Percentiles rank a stretch among this genome's conserved stretches.
Evolutionary conservation across 2,329 filamentous ascomycete species (phyloP).

Genomic region (Lizonia empirigonia): DNA sequence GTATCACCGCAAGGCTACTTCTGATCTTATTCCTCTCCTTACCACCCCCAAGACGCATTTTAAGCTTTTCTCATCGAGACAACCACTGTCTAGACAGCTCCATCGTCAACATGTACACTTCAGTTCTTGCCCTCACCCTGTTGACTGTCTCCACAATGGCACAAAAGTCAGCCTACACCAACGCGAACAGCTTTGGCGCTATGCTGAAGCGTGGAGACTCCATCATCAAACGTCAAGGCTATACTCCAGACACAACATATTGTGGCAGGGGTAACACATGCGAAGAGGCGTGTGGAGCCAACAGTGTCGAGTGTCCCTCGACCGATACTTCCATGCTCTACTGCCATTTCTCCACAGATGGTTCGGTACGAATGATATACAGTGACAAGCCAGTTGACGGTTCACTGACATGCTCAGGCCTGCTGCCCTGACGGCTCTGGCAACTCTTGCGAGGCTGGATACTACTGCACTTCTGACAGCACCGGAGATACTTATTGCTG

Average conservation of each 20-base stretch:
- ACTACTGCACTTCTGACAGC: conserved; percentile 66
- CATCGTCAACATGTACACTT: conserved; percentile 39
- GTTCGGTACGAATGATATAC: conserved; percentile 43
- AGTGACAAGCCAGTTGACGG: background rate
- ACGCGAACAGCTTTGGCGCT: conserved; percentile 47
- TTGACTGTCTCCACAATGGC: conserved; percentile 25
- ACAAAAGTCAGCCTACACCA: conserved; percentile 37
- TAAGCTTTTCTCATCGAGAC: no score
- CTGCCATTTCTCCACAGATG: conserved; percentile 61
- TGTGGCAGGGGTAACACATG: conserved; percentile 61
- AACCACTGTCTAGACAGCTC: no score
- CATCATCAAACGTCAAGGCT: conserved; percentile 39
- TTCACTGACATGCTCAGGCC: conserved; percentile 26
- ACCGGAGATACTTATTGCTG: conserved; percentile 64
- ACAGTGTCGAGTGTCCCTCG: conserved; percentile 58
- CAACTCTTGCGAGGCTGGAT: conserved; percentile 65
- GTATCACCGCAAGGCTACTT: background rate
- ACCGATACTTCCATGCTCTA: conserved; percentile 54
- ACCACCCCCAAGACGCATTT: no score
- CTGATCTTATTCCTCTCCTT: background rate
- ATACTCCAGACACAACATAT: conserved; percentile 57
- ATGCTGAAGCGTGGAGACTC: conserved; percentile 49
- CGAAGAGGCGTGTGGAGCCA: conserved; percentile 61
- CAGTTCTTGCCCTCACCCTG: conserved; percentile 28
- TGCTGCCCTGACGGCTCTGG: conserved; percentile 65